Percentiles rank a stretch among this genome's conserved stretches.
Conservation (phyloP, 2,329 filamentous ascomycete species). For the Tolypocladium ophioglossoides region DNA sequence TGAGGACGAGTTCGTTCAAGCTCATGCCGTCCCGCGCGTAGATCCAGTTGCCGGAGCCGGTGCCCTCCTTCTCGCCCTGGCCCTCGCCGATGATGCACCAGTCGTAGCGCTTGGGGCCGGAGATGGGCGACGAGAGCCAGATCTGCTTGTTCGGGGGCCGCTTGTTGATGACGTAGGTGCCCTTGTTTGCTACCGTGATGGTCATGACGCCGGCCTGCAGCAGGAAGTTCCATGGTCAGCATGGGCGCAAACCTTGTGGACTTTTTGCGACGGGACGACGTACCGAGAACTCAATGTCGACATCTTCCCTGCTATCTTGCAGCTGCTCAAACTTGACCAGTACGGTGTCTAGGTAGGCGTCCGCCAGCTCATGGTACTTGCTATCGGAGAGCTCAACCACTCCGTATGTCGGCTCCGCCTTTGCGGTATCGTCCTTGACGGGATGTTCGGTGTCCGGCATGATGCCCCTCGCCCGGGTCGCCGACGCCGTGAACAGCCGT, state of each 20-base stretch:
- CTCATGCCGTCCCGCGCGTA: constrained; percentile 77
- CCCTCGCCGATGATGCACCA: constrained; percentile 68
- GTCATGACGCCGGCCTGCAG: constrained; percentile 74
- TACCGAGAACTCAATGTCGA: constrained; percentile 88
- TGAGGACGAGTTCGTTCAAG: constrained; percentile 59
- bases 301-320: constrained; percentile 60
- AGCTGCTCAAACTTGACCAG: constrained; percentile 56
- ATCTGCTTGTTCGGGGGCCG: constrained; percentile 97
- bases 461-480: constrained; percentile 34
- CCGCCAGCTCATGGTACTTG: constrained; percentile 69
- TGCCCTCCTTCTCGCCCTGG: constrained; percentile 66
- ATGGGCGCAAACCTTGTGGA: not conserved
- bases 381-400: constrained; percentile 56
- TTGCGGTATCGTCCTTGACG: constrained; percentile 28
- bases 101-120: constrained; percentile 89
- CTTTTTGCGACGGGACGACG: constrained; percentile 19
- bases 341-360: constrained; percentile 57
- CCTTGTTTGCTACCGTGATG: constrained; percentile 55
- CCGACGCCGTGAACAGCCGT: constrained; percentile 19
- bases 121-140: constrained; percentile 87
- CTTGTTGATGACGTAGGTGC: constrained; percentile 94
- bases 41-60: constrained; percentile 67
- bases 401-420: constrained; percentile 27
- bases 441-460: constrained; percentile 50
- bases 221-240: constrained; percentile 1